Evolutionary conservation across 2,329 filamentous ascomycete species (phyloP).

Genomic region (Trichophyton rubrum): DNA sequence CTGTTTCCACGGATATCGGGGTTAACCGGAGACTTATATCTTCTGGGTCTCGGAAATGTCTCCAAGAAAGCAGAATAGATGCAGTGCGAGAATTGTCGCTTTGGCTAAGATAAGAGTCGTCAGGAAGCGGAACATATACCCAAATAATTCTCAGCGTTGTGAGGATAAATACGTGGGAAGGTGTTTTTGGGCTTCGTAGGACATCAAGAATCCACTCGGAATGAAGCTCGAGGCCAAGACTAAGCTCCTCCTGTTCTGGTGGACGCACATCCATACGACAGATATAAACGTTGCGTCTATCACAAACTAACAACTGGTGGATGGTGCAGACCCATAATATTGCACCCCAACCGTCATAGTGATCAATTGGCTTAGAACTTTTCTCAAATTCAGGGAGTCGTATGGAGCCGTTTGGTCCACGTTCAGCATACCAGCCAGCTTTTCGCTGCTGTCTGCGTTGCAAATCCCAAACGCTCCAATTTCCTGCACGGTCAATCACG

Average conservation of each 20-base stretch:
- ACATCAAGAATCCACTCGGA: conserved; percentile 46
- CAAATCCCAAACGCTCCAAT: conserved; percentile 42
- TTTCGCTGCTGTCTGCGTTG: conserved; percentile 21
- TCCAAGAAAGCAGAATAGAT: conserved; percentile 35
- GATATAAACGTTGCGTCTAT: conserved; percentile 32
- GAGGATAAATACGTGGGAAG: conserved; percentile 39
- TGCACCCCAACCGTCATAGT: conserved; percentile 34
- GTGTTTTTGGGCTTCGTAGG: conserved; percentile 30
- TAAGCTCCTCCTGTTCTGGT: conserved; percentile 20
- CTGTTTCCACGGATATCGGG: conserved; percentile 23
- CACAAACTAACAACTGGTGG: conserved; percentile 40
- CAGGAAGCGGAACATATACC: conserved; percentile 27
- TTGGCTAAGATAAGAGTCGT: conserved; percentile 15
- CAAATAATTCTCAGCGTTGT: conserved; percentile 41
- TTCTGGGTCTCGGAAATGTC: conserved; percentile 42
- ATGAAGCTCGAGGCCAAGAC: conserved; percentile 25
- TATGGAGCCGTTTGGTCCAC: conserved; percentile 23
- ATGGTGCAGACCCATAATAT: conserved; percentile 30
- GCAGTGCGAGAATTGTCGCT: conserved; percentile 20
- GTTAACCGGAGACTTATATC: conserved; percentile 39
- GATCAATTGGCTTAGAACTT: conserved; percentile 12
- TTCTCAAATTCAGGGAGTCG: conserved; percentile 7
- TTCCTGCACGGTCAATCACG: conserved; percentile 41
- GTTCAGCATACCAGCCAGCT: conserved; percentile 19
- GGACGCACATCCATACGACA: conserved; percentile 22